Evolutionary conservation across 768 basidiomycete genomes (phyloP).

Genomic region (Pholiota conissans): DNA sequence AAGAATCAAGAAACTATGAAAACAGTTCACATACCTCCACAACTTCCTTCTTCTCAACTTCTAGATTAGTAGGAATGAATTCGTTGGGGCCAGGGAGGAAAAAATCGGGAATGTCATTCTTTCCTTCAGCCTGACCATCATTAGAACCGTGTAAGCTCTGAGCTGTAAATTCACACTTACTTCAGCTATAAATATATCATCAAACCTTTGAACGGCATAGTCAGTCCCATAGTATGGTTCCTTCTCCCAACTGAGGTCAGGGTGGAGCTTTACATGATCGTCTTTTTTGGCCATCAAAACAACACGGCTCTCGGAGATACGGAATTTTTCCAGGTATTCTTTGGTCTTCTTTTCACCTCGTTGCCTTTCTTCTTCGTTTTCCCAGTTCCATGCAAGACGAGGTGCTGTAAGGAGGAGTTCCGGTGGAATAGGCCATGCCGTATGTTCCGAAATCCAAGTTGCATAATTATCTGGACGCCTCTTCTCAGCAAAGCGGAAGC

Average conservation of each 20-base stretch:
- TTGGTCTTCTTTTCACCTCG: conserved; percentile 50
- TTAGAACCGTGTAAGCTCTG: neutral
- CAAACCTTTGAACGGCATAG: conserved; percentile 75
- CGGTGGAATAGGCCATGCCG: conserved; percentile 81
- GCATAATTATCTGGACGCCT: conserved; percentile 79
- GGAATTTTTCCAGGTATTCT: conserved; percentile 61
- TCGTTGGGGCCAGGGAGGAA: conserved; percentile 83
- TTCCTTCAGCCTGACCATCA: conserved; percentile 53
- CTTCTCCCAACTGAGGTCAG: conserved; percentile 55
- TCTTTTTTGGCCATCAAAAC: conserved; percentile 80
- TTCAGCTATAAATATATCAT: conserved; percentile 59
- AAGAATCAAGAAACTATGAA: conserved; percentile 6
- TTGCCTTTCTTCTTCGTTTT: conserved; percentile 40
- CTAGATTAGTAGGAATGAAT: conserved; percentile 86
- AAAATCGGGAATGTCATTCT: conserved; percentile 67
- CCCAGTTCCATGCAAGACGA: conserved; percentile 74
- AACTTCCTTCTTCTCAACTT: conserved; percentile 76
- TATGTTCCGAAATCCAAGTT: conserved; percentile 67
- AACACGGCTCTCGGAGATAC: conserved; percentile 59
- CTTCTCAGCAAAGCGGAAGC: conserved; percentile 89
- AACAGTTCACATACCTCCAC: conserved; percentile 45
- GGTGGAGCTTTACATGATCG: conserved; percentile 50
- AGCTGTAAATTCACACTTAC: conserved; percentile 26
- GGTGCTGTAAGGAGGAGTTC: conserved; percentile 75
- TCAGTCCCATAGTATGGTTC: conserved; percentile 95